Base-by-base conservation (phyloP, 306 rosid genomes). In the Alnus glutinosa region DNA sequence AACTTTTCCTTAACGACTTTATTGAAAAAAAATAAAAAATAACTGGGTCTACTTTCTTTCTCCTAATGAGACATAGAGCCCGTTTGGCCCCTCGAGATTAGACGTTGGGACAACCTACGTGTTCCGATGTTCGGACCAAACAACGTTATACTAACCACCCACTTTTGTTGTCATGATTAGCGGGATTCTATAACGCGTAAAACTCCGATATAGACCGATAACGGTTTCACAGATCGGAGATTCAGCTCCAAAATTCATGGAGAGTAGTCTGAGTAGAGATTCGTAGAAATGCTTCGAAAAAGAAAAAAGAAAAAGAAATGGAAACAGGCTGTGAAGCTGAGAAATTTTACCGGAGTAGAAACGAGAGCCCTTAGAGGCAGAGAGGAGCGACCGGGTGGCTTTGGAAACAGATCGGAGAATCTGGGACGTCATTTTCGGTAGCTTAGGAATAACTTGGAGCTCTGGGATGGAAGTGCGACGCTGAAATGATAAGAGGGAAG, bases 331-430 rank as follows among this genome's bases (percentile, higher is more conserved):
- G 4, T 42, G 6, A 51, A 73, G 68, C 32, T 11, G 62, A 36
- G 19, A 32, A 71, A 23, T n/a, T 9, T 75, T 70, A 88, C 94
- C 88, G n/a, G 92, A 87, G 86, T 81, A 84, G 36, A 86, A 88
- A 23, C 93, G 95, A 77, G 97, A 86, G 83, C 55, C 54, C 71
- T 75, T 88, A 19, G 96, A 84, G 85, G 97, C 88, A 63, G 89
- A 79, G 86, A 89, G 84, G 86, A 92, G 81, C 50, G 92, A 91
- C 89, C 92, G 92, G 6, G 90, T 89, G 75, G 92, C 91, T 83
- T 85, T 84, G 48, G 97, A 89, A 78, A 90, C 92, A 10, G 94
- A 90, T 89, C 92, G 84, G 90, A 75, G 79, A 79, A 89, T 81
- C 75, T 84, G 90, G 58, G 94, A 86, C 78, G 89, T 83, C 97